Percentiles rank a stretch among this genome's conserved stretches.
Evolutionary conservation across 805 yeast species (phyloP).

Genomic region (Yamadazyma scolyti): DNA sequence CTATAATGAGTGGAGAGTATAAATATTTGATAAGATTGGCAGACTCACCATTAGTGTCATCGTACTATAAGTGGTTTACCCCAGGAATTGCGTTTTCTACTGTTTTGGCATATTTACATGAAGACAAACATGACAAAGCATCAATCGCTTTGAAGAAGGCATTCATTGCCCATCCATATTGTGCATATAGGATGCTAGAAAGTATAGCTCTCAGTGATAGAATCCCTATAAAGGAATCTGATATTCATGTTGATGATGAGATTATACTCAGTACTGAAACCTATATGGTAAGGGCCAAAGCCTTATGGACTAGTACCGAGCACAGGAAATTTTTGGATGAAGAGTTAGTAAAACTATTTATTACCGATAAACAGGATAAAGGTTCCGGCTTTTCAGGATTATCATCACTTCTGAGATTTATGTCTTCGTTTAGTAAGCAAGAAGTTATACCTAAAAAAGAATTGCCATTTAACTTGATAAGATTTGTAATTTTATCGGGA

Average conservation of each 20-base stretch:
- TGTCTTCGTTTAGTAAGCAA: no score
- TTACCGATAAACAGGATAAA: slow-evolving; percentile 1
- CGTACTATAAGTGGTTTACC: slow-evolving; percentile 65
- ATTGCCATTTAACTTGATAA: slow-evolving; percentile 59
- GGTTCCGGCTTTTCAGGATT: no score
- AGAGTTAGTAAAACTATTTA: slow-evolving; percentile 28
- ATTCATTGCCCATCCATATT: slow-evolving; percentile 52
- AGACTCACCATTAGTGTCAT: slow-evolving; percentile 51
- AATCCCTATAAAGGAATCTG: slow-evolving; percentile 18
- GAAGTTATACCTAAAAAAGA: slow-evolving; percentile 10
- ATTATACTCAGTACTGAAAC: slow-evolving; percentile 48
- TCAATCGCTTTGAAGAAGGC: slow-evolving; percentile 45
- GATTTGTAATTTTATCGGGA: slow-evolving; percentile 69
- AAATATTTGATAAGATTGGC: slow-evolving; percentile 57
- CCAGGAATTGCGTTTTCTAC: slow-evolving; percentile 68
- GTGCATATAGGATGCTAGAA: slow-evolving; percentile 49
- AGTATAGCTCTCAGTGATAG: slow-evolving; percentile 34
- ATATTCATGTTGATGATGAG: slow-evolving; percentile 21
- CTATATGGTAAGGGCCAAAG: slow-evolving; percentile 53
- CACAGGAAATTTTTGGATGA: slow-evolving; percentile 46
- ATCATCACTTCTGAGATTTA: no score
- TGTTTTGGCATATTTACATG: slow-evolving; percentile 56
- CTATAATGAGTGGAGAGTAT: slow-evolving; percentile 62
- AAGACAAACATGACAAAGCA: slow-evolving; percentile 45
- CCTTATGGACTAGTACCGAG: slow-evolving; percentile 50